Conservation (phyloP, 75 land plant species). For the Ceratopteris richardii region DNA sequence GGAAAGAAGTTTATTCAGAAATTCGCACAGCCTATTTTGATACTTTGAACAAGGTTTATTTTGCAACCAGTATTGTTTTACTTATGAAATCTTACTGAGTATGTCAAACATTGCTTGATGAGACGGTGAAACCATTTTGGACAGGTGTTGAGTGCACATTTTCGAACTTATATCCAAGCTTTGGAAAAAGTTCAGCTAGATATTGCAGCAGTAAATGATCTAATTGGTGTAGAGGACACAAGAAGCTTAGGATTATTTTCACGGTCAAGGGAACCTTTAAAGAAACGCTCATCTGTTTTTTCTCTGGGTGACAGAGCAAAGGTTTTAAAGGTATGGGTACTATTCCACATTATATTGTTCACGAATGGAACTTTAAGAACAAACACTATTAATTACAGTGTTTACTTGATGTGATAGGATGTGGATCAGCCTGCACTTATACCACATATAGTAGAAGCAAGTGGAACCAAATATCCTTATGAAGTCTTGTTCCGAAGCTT, state of each 20-base stretch:
- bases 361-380: neutral
- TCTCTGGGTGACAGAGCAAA: conserved; percentile 90
- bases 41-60: conserved; percentile 88
- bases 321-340: conserved; percentile 57
- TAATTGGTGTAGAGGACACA: conserved; percentile 85
- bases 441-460: conserved; percentile 99
- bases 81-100: neutral
- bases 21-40: conserved; percentile 91
- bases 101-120: neutral
- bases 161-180: conserved; percentile 95
- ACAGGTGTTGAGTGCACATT: conserved; percentile 65
- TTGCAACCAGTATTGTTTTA: too few species aligned
- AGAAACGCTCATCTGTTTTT: conserved; percentile 92
- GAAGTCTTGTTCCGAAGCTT: conserved; percentile 97
- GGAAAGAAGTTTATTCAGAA: conserved; percentile 83
- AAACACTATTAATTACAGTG: neutral
- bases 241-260: conserved; percentile 75
- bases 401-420: conserved; percentile 38
- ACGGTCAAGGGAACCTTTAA: conserved; percentile 77
- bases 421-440: conserved; percentile 96
- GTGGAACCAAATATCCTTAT: conserved; percentile 86
- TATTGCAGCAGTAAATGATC: conserved; percentile 83
- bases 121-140: neutral
- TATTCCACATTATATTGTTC: neutral
- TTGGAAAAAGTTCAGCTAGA: conserved; percentile 90